These are phyloP conservation scores for Helotiales sp. DNA, from an alignment of 2,329 filamentous ascomycete genomes.

Conservation along the genomic window DNA sequence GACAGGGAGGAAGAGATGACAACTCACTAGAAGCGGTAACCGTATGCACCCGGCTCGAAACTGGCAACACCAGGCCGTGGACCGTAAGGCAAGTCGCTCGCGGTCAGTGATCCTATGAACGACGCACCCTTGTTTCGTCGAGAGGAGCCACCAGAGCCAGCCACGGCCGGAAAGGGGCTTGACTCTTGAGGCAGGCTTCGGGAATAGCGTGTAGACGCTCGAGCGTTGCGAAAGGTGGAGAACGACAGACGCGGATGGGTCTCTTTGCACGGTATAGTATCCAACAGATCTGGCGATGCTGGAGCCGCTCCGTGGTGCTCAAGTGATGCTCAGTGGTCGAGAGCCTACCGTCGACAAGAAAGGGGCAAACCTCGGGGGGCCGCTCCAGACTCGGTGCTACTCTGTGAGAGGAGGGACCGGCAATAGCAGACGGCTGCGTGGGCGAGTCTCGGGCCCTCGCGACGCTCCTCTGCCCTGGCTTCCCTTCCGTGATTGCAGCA, in stretches of 20 bases:
- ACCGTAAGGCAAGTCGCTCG: background rate
- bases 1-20: conserved; percentile 3
- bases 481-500: background rate
- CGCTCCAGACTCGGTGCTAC: background rate
- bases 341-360: background rate
- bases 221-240: background rate
- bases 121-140: background rate
- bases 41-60: conserved; percentile 1
- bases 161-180: background rate
- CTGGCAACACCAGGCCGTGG: background rate
- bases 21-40: conserved; percentile 9
- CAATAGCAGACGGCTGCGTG: background rate
- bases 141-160: no score
- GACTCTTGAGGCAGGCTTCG: no score
- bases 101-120: background rate
- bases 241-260: background rate
- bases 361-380: background rate
- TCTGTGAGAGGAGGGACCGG: background rate
- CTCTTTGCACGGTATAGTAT: background rate
- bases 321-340: background rate
- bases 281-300: background rate
- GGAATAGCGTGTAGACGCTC: conserved; percentile 3
- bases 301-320: background rate
- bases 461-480: background rate
- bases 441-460: no score